Conservation (phyloP, 73 alveolate genomes). For the Tetrahymena malaccensis region DNA sequence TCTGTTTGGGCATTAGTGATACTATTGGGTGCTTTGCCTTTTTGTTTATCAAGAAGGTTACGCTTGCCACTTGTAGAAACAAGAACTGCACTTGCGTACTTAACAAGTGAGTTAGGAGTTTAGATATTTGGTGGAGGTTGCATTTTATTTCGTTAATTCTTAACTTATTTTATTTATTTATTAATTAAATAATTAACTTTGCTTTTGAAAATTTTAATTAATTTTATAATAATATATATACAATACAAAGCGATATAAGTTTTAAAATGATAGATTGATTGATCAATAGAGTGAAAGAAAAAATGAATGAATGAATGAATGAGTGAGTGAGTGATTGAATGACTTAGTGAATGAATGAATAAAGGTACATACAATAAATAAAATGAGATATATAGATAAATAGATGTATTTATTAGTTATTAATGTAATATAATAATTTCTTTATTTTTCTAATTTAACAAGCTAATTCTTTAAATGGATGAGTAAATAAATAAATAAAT, state of each 20-base stretch:
- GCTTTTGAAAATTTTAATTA: background rate
- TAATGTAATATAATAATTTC: background rate
- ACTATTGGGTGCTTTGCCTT: conserved; percentile 32
- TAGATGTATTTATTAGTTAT: no score
- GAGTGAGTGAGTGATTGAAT: background rate
- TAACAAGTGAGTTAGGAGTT: conserved; percentile 39
- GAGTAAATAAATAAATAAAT: background rate
- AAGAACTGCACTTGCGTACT: conserved; percentile 37
- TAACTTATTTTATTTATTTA: background rate
- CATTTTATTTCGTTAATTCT: background rate
- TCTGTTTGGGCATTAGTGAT: conserved; percentile 42
- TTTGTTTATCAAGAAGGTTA: conserved; percentile 15
- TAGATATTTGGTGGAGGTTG: conserved; percentile 28
- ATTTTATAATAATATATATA: no score
- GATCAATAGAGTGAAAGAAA: no score
- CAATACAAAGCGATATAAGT: background rate
- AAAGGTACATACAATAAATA: background rate
- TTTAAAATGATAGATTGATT: no score
- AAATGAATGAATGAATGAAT: background rate
- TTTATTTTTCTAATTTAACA: background rate
- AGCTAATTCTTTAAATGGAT: background rate
- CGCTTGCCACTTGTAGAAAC: conserved; percentile 44
- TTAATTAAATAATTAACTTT: background rate
- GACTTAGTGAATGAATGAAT: background rate
- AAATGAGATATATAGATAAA: no score